phyloP scores from a whole-genome alignment of 225 moss, liverwort and hornwort species.

The Pleurozium schreberi region DNA sequence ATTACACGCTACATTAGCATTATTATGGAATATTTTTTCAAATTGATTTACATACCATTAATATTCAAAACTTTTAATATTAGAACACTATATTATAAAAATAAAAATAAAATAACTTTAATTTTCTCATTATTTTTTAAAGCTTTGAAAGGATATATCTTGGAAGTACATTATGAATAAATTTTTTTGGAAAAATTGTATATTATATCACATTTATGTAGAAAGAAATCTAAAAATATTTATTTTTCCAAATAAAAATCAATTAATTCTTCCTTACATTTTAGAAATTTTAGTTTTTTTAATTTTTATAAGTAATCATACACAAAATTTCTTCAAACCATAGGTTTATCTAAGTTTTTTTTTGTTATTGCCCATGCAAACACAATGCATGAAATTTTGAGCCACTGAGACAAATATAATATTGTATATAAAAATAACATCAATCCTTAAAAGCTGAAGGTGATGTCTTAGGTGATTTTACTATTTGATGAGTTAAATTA shows the following conservation, averaged over 20 bases:
- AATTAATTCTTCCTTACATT: neutral
- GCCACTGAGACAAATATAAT: neutral
- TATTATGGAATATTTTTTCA: neutral
- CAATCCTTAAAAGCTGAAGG: rapidly evolving
- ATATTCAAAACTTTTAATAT: neutral
- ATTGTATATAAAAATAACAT: neutral
- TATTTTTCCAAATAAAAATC: neutral
- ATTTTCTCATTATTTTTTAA: neutral
- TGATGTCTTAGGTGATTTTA: neutral
- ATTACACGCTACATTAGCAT: too few species aligned
- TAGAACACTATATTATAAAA: neutral
- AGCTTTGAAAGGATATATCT: neutral
- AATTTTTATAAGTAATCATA: neutral
- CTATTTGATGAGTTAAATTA: neutral
- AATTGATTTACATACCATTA: neutral
- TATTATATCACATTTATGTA: neutral
- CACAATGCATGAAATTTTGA: neutral
- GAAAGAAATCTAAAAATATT: neutral
- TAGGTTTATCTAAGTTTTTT: neutral
- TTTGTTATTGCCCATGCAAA: neutral
- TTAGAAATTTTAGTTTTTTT: neutral
- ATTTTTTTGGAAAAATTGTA: neutral
- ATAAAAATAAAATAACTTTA: too few species aligned
- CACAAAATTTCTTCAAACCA: neutral
- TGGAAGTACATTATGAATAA: too few species aligned